Evolutionary conservation across 371 early-diverging fungal species (phyloP).

Genomic region (Mucor circinelloides): DNA sequence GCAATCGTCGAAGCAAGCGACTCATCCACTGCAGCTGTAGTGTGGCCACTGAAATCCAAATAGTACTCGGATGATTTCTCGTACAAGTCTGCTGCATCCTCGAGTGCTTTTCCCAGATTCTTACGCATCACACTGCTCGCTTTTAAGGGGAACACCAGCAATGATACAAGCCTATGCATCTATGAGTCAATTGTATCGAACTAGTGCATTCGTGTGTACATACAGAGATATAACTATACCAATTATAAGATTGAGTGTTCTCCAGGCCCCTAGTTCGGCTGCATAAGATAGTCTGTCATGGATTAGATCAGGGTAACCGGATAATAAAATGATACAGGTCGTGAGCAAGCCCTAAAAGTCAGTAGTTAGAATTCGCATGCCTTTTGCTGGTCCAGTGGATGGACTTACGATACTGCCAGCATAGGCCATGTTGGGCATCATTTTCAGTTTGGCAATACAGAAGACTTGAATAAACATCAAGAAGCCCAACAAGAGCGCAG

Average conservation of each 20-base stretch:
- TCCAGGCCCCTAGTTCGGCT: constrained; percentile 35
- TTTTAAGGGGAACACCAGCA: constrained; percentile 40
- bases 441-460: constrained; percentile 36
- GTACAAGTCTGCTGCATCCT: constrained; percentile 40
- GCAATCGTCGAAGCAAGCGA: constrained; percentile 1
- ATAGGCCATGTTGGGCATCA: constrained; percentile 33
- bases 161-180: constrained; percentile 17
- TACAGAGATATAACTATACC: constrained; percentile 44
- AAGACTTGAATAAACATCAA: constrained; percentile 41
- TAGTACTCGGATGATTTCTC: constrained; percentile 33
- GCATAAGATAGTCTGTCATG: constrained; percentile 28
- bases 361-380: constrained; percentile 32
- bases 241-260: constrained; percentile 34
- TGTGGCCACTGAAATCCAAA: constrained; percentile 22
- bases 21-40: constrained; percentile 3
- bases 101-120: constrained; percentile 38
- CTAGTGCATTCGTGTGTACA: constrained; percentile 6
- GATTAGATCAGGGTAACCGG: constrained; percentile 36
- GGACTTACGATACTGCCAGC: constrained; percentile 42
- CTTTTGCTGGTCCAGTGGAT: constrained; percentile 19
- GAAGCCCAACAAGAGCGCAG: constrained; percentile 27
- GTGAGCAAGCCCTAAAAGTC: not conserved
- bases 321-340: constrained; percentile 28
- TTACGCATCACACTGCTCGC: constrained; percentile 36
- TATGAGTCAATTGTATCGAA: not conserved